phyloP scores from a whole-genome alignment of 1,284 basidiomycete genomes.

The Heliocybe sulcata region DNA sequence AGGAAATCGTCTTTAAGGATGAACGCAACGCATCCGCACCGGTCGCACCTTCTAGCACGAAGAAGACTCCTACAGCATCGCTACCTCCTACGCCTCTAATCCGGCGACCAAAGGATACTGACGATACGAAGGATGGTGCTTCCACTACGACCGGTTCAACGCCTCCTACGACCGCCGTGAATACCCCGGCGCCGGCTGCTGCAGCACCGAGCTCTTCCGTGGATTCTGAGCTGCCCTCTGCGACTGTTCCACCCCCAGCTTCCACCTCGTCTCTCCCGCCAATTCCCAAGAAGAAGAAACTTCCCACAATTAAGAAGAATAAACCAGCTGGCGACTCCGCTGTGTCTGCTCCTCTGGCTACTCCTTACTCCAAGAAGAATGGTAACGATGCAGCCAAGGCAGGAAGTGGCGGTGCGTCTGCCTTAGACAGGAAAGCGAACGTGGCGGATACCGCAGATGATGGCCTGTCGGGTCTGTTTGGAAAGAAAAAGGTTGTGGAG shows the following conservation, averaged over 20 bases:
- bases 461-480: constrained; percentile 18
- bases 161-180: not conserved
- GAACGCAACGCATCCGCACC: not conserved
- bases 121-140: not conserved
- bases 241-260: not conserved
- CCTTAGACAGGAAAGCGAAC: constrained; percentile 16
- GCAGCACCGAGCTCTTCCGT: not conserved
- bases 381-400: constrained; percentile 19
- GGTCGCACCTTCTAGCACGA: not conserved
- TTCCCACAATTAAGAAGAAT: constrained; percentile 70
- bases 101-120: not conserved
- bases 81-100: not conserved
- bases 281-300: constrained; percentile 50
- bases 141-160: not conserved
- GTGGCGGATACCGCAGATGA: constrained; percentile 13
- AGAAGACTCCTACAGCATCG: not conserved
- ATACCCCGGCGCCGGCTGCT: not conserved
- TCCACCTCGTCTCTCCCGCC: constrained; percentile 10
- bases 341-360: constrained; percentile 19
- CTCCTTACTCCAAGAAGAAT: constrained; percentile 17
- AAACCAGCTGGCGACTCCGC: constrained; percentile 31
- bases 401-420: constrained; percentile 8
- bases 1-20: constrained; percentile 1
- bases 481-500: constrained; percentile 30
- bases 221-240: not conserved